A percentile compares a stretch with the other conserved stretches of the same genome.
These are phyloP conservation scores for Abrus precatorius DNA, from an alignment of 306 rosid species.

Conservation along the genomic window DNA sequence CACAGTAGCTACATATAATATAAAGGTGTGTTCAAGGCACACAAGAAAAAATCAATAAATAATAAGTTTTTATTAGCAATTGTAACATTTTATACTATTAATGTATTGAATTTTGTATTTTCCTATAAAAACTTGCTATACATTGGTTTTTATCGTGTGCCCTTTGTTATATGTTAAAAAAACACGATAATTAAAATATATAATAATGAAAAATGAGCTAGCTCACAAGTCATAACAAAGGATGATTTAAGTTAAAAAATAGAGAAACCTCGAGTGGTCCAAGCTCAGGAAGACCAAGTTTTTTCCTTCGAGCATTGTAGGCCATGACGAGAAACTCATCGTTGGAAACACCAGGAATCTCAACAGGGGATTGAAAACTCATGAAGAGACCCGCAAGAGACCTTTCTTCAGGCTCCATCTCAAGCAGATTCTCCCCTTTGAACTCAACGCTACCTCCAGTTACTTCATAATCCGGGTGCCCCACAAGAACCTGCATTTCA, in stretches of 20 bases:
- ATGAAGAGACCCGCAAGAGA: conserved; percentile 89
- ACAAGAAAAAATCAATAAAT: too few relatives aligned
- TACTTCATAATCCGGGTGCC: conserved; percentile 94
- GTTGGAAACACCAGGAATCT: conserved; percentile 91
- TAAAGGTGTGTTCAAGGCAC: too few relatives aligned
- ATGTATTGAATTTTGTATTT: too few relatives aligned
- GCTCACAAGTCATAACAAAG: background rate
- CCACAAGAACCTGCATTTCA: conserved; percentile 72
- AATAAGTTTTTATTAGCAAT: too few relatives aligned
- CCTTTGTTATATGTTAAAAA: too few relatives aligned
- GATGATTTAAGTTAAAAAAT: too few relatives aligned
- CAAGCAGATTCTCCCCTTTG: conserved; percentile 84
- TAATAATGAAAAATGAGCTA: too few relatives aligned
- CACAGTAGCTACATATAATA: too few relatives aligned
- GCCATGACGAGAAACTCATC: conserved; percentile 90
- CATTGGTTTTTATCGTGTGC: too few relatives aligned
- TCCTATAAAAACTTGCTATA: too few relatives aligned
- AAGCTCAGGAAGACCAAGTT: conserved; percentile 82
- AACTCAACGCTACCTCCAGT: conserved; percentile 83
- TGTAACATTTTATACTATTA: too few relatives aligned
- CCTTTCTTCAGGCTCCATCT: conserved; percentile 88
- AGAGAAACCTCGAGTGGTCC: conserved; percentile 81
- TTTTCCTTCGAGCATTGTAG: conserved; percentile 83
- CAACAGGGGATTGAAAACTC: conserved; percentile 96
- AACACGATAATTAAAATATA: too few relatives aligned